These are phyloP conservation scores for Vigna reflexopilosa DNA, from an alignment of 306 rosid species.

Conservation along the genomic window DNA sequence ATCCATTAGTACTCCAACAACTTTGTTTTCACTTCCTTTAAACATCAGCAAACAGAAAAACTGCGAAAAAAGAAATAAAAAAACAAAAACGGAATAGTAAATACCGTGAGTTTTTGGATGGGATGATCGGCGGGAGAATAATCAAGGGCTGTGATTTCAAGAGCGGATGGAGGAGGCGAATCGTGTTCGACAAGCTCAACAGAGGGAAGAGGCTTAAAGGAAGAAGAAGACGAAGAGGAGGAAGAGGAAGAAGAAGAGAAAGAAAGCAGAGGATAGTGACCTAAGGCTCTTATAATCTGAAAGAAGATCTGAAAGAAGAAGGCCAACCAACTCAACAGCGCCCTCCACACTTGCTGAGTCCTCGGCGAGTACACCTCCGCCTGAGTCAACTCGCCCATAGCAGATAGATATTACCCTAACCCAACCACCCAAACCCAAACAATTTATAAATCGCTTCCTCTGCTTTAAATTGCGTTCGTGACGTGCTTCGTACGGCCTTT, in stretches of 20 bases:
- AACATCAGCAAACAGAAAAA: background rate
- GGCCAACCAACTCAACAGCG: slow-evolving; percentile 79
- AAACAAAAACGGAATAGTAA: too few relatives aligned
- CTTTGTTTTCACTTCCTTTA: background rate
- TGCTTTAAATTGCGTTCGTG: background rate
- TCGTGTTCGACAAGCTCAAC: slow-evolving; percentile 71
- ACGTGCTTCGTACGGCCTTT: slow-evolving; percentile 40
- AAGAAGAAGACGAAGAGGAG: slow-evolving; percentile 39
- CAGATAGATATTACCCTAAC: background rate
- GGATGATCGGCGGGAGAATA: slow-evolving; percentile 44
- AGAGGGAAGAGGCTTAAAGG: slow-evolving; percentile 83
- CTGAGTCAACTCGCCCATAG: slow-evolving; percentile 96
- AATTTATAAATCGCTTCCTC: background rate
- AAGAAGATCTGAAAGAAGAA: slow-evolving; percentile 92
- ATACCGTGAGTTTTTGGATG: slow-evolving; percentile 73
- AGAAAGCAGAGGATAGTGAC: slow-evolving; percentile 84
- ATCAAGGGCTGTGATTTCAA: slow-evolving; percentile 57
- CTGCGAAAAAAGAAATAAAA: background rate
- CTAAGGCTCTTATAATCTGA: slow-evolving; percentile 80
- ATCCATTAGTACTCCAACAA: background rate
- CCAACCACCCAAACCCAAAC: background rate
- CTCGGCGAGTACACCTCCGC: slow-evolving; percentile 72
- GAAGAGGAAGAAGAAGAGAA: slow-evolving; percentile 63
- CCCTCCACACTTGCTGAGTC: slow-evolving; percentile 79
- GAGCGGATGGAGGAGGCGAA: slow-evolving; percentile 40